Percentiles rank a stretch among this genome's conserved stretches.
Evolutionary conservation across 1,284 basidiomycete genomes (phyloP).

Genomic region (Salmacisia buchloeana): DNA sequence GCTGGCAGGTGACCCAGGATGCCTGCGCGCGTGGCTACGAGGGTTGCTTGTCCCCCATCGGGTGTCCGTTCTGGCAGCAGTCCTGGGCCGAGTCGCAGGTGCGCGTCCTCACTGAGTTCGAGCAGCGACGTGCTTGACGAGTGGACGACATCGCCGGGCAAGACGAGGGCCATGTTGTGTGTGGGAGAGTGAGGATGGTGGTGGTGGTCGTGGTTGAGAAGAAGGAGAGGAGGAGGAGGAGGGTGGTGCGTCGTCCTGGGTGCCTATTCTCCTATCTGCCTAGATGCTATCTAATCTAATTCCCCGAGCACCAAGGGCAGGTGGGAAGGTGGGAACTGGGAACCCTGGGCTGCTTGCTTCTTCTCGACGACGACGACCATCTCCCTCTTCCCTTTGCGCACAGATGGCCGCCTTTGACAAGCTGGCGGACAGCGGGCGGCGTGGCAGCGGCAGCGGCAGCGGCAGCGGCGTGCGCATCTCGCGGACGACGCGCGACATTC

Average conservation of each 20-base stretch:
- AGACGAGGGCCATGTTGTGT: conserved; percentile 27
- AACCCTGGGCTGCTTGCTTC: too few relatives aligned
- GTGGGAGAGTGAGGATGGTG: background rate
- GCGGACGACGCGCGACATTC: conserved; percentile 29
- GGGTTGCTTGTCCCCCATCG: background rate
- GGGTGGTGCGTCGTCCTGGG: too few relatives aligned
- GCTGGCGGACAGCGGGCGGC: background rate
- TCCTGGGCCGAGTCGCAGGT: conserved; percentile 35
- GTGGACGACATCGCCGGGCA: conserved; percentile 34
- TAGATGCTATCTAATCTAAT: too few relatives aligned
- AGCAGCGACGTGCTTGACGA: background rate
- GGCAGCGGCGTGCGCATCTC: conserved; percentile 12
- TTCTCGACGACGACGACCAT: too few relatives aligned
- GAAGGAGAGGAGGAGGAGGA: background rate
- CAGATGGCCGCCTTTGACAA: background rate
- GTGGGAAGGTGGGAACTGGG: background rate
- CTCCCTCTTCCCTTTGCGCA: too few relatives aligned
- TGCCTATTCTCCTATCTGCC: too few relatives aligned
- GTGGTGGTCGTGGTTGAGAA: too few relatives aligned
- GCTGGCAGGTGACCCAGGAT: background rate
- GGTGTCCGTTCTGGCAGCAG: conserved; percentile 21
- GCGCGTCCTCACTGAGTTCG: conserved; percentile 9
- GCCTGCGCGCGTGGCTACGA: conserved; percentile 6
- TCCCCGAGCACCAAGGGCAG: too few relatives aligned
- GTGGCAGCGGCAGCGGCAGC: background rate